Conservation (phyloP, 75 land plant genomes). For the Larix kaempferi region DNA sequence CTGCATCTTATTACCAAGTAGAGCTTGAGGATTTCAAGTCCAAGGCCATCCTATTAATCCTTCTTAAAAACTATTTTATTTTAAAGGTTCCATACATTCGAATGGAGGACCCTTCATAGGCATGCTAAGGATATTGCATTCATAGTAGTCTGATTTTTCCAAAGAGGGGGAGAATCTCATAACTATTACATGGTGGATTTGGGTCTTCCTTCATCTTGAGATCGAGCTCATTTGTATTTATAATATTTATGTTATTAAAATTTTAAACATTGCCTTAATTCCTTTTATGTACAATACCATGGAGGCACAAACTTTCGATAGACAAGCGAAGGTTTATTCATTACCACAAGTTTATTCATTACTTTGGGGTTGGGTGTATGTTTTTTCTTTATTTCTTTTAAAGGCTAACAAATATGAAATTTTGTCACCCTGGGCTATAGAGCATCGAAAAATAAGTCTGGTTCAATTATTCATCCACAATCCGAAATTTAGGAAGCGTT, state of each 20-base stretch:
- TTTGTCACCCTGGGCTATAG: too few species aligned
- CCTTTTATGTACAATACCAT: slow-evolving; percentile 2
- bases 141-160: slow-evolving; percentile 89
- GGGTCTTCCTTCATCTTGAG: background rate
- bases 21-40: background rate
- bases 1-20: background rate
- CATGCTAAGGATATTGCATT: slow-evolving; percentile 91
- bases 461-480: too few species aligned
- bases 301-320: slow-evolving; percentile 71
- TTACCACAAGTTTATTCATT: slow-evolving; percentile 63
- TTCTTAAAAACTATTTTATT: background rate
- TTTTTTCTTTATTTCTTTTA: too few species aligned
- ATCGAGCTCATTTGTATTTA: background rate
- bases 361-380: too few species aligned
- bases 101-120: slow-evolving; percentile 70
- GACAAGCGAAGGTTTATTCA: slow-evolving; percentile 64
- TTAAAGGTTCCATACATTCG: slow-evolving; percentile 73
- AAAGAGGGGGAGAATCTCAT: slow-evolving; percentile 88
- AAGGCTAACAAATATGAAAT: too few species aligned
- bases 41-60: background rate
- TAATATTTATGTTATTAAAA: background rate
- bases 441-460: too few species aligned
- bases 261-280: background rate
- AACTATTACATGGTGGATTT: slow-evolving; percentile 89
- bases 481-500: too few species aligned